Evolutionary conservation across 2,329 filamentous ascomycete genomes (phyloP).

Genomic region (Epichloe coenophiala): DNA sequence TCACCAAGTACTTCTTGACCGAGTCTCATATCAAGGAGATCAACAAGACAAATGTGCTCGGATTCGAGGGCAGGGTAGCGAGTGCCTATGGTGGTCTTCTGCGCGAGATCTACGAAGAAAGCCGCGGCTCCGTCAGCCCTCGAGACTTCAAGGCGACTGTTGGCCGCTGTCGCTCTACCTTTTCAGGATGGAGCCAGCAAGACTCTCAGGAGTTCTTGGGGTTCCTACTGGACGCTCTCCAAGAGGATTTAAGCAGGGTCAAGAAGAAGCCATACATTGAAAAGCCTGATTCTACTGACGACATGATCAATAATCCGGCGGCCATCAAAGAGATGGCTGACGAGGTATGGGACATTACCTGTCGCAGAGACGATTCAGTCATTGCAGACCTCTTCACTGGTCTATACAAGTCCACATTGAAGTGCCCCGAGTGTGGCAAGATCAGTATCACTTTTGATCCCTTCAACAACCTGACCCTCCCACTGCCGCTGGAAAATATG

Average conservation of each 20-base stretch:
- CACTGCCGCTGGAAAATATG: conserved; percentile 73
- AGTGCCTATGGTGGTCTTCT: conserved; percentile 67
- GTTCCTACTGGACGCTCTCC: conserved; percentile 84
- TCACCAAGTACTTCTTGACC: conserved; percentile 80
- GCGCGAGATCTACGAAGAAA: conserved; percentile 62
- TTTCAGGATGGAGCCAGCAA: conserved; percentile 91
- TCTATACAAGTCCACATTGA: conserved; percentile 95
- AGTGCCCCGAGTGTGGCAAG: conserved; percentile 83
- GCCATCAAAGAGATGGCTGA: conserved; percentile 77
- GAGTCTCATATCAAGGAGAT: conserved; percentile 65
- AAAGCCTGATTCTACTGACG: conserved; percentile 94
- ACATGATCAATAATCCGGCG: conserved; percentile 72
- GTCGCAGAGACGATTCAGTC: conserved; percentile 84
- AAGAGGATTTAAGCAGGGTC: conserved; percentile 89
- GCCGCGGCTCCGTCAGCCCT: conserved; percentile 58
- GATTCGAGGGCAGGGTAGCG: conserved; percentile 78
- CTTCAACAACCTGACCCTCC: conserved; percentile 87
- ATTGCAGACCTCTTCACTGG: conserved; percentile 93
- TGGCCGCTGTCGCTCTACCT: conserved; percentile 68
- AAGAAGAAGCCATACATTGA: conserved; percentile 95
- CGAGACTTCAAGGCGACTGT: conserved; percentile 71
- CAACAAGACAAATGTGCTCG: conserved; percentile 73
- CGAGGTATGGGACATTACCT: conserved; percentile 83
- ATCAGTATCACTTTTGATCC: conserved; percentile 98
- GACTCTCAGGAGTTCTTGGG: conserved; percentile 96